A percentile compares a stretch with the other conserved stretches of the same genome.
phyloP scores from a whole-genome alignment of 2,329 filamentous ascomycete species.

The Neodidymelliopsis sp. region DNA sequence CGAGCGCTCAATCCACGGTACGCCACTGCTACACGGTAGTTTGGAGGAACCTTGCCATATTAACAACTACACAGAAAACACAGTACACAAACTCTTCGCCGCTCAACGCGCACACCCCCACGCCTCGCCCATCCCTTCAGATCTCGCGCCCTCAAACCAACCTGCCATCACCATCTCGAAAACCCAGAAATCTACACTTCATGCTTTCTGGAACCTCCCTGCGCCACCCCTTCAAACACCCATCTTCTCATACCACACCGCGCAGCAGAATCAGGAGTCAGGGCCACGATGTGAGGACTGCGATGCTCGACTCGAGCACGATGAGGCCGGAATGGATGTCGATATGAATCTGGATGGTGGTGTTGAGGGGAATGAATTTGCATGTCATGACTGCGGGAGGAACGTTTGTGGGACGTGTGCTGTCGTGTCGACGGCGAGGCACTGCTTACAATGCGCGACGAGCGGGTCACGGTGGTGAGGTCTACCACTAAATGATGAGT shows the following conservation, averaged over 20 bases:
- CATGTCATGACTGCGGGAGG: slow-evolving; percentile 50
- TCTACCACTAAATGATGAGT: no score
- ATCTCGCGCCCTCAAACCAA: slow-evolving; percentile 24
- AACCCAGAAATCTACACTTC: slow-evolving; percentile 55
- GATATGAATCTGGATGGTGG: slow-evolving; percentile 46
- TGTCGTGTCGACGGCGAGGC: slow-evolving; percentile 46
- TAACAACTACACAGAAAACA: slow-evolving; percentile 48
- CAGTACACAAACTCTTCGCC: slow-evolving; percentile 54
- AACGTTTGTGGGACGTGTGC: slow-evolving; percentile 54
- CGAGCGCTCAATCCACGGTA: slow-evolving; percentile 64
- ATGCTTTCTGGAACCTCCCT: slow-evolving; percentile 57
- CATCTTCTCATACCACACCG: slow-evolving; percentile 24
- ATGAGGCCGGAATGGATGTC: slow-evolving; percentile 48
- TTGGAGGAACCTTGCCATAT: no score
- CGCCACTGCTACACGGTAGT: no score
- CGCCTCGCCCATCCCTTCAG: slow-evolving; percentile 38
- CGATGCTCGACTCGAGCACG: slow-evolving; percentile 44
- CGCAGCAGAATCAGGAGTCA: slow-evolving; percentile 12
- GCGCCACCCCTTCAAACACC: slow-evolving; percentile 39
- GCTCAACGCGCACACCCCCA: slow-evolving; percentile 50
- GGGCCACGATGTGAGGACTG: slow-evolving; percentile 54
- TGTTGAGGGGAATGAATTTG: slow-evolving; percentile 38
- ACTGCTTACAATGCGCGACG: slow-evolving; percentile 53
- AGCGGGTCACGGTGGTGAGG: neutral
- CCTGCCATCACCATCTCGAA: slow-evolving; percentile 16